Evolutionary conservation across 2,329 filamentous ascomycete genomes (phyloP).

Genomic region (Penicillium sclerotigenum): DNA sequence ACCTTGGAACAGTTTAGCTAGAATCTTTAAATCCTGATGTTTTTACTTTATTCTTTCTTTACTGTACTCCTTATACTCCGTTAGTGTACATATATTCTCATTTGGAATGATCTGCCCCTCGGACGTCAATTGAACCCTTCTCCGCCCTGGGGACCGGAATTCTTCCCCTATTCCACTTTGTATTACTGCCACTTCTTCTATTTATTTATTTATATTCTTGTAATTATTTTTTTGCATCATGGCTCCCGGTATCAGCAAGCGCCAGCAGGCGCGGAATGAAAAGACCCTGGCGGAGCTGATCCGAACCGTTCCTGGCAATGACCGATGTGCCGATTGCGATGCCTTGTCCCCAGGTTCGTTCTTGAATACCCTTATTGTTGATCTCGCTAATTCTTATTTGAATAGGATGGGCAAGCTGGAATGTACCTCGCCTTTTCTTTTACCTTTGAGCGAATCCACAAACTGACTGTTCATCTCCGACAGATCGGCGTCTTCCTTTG

Average conservation of each 20-base stretch:
- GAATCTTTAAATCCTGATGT: background rate
- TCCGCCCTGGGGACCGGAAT: constrained; percentile 7
- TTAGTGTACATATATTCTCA: background rate
- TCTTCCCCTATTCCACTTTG: constrained; percentile 14
- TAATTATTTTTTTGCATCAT: constrained; percentile 46
- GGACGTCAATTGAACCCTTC: constrained; percentile 7
- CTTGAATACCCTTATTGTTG: constrained; percentile 2
- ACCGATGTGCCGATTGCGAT: constrained; percentile 88
- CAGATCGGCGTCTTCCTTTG: constrained; percentile 94
- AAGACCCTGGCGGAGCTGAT: constrained; percentile 86
- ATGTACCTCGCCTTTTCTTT: constrained; percentile 56
- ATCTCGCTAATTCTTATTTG: constrained; percentile 12
- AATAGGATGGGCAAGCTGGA: constrained; percentile 93
- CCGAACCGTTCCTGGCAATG: constrained; percentile 79
- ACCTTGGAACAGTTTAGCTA: background rate
- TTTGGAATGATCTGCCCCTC: constrained; percentile 7
- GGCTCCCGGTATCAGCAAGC: constrained; percentile 80
- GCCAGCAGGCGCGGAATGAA: constrained; percentile 97
- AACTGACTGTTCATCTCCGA: constrained; percentile 16
- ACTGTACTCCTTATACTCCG: background rate
- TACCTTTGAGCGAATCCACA: background rate
- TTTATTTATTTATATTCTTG: constrained; percentile 13
- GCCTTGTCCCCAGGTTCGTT: constrained; percentile 82
- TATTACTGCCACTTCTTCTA: constrained; percentile 13
- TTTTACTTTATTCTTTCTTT: background rate